Percentiles rank a stretch among this genome's conserved stretches.
Evolutionary conservation across 768 basidiomycete genomes (phyloP).

Genomic region (Gloeopeniophorella convolvens): DNA sequence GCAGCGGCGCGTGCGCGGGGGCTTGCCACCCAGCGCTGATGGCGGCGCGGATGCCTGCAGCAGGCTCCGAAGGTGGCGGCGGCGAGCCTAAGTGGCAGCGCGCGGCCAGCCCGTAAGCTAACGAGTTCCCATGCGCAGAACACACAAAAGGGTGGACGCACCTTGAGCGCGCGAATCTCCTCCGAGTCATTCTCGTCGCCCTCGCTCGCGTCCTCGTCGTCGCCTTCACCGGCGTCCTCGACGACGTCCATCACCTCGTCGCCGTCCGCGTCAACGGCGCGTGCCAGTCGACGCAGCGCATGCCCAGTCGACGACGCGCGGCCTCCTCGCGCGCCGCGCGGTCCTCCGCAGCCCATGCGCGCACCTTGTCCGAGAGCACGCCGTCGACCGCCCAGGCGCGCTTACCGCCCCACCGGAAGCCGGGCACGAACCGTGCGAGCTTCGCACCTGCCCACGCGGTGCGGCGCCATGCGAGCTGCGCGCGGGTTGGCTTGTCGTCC

Average conservation of each 20-base stretch:
- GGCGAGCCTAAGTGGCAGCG: slow-evolving; percentile 50
- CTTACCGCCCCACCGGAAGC: too few species aligned
- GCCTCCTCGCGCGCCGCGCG: slow-evolving; percentile 56
- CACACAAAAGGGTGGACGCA: slow-evolving; percentile 27
- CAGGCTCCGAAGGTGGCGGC: slow-evolving; percentile 63
- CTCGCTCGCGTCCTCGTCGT: too few species aligned
- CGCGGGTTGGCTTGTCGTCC: slow-evolving; percentile 36
- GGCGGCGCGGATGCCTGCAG: slow-evolving; percentile 38
- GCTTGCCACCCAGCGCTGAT: slow-evolving; percentile 21
- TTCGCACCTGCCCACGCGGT: slow-evolving; percentile 63
- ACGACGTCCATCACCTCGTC: slow-evolving; percentile 45
- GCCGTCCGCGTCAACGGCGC: too few species aligned
- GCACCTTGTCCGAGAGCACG: slow-evolving; percentile 59
- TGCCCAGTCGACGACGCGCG: slow-evolving; percentile 53
- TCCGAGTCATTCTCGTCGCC: slow-evolving; percentile 61
- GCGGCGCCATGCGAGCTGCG: slow-evolving; percentile 57
- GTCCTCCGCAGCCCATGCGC: slow-evolving; percentile 63
- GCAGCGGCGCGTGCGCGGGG: slow-evolving; percentile 19
- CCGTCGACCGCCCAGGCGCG: slow-evolving; percentile 80
- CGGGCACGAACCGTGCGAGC: slow-evolving; percentile 61
- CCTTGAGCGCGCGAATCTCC: slow-evolving; percentile 73
- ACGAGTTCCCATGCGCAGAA: neutral
- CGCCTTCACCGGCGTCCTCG: slow-evolving; percentile 34
- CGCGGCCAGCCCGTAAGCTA: too few species aligned
- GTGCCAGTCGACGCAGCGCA: slow-evolving; percentile 56